Evolutionary conservation across 371 early-diverging fungal species (phyloP).

Genomic region (Dichotomocladium elegans): DNA sequence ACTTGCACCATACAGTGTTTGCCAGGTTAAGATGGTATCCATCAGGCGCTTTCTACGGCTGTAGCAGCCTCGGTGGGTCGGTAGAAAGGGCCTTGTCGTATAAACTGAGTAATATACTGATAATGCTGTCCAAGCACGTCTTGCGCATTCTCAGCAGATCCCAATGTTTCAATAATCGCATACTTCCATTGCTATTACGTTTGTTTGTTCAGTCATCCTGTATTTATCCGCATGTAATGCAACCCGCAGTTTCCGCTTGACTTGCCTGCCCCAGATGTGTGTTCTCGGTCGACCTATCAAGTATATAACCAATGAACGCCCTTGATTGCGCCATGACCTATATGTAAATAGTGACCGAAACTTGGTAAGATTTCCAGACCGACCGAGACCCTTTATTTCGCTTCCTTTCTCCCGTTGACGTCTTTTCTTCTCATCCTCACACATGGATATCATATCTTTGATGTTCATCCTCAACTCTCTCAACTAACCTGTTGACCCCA

Average conservation of each 20-base stretch:
- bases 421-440: neutral
- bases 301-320: constrained; percentile 40
- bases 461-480: neutral
- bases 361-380: neutral
- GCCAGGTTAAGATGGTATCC: too few relatives aligned
- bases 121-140: constrained; percentile 20
- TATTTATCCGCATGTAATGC: neutral
- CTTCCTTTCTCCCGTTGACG: too few relatives aligned
- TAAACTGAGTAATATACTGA: constrained; percentile 23
- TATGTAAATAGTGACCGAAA: neutral
- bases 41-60: constrained; percentile 37
- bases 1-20: too few relatives aligned
- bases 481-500: constrained; percentile 40
- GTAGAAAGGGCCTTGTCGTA: constrained; percentile 43
- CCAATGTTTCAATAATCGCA: constrained; percentile 33
- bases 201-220: neutral
- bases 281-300: constrained; percentile 41
- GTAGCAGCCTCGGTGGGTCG: constrained; percentile 22
- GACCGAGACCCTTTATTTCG: neutral
- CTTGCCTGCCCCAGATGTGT: constrained; percentile 38
- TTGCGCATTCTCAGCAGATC: constrained; percentile 16
- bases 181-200: constrained; percentile 39
- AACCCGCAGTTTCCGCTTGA: too few relatives aligned
- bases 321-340: constrained; percentile 30
- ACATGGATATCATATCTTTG: neutral